Base-by-base conservation (phyloP, 23 red algal species). In the Gracilaria domingensis region DNA sequence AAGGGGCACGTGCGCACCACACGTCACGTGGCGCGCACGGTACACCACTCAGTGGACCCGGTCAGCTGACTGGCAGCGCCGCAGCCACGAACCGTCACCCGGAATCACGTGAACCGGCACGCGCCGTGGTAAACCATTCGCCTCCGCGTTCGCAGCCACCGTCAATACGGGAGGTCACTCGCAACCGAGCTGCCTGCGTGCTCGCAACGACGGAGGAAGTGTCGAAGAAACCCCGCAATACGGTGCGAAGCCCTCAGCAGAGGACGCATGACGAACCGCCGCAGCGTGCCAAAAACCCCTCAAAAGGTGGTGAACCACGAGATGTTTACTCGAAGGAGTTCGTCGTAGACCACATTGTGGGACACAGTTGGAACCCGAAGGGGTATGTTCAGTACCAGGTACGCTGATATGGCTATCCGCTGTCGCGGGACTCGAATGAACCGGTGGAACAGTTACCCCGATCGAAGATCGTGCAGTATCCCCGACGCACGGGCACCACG, bases 331-430 rank as follows among this genome's bases (percentile, higher is more conserved):
- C 23, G 59, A 62, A 62, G 24, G 59, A 62, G 1, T 62, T 62
- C 59, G 59, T 62, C 24, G 24, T 62, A 0, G 59, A 62, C 59
- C 59, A 29, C 59, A 62, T 62, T 9, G 59, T 62, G 59, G 59
- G 59, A 12, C 21, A 62, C 18, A 29, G 24, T 11, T 62, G 18
- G 4, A 23, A 62, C 26, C 59, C 59, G 24, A 30, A 62, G 32
- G 39, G 80, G 25, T 38, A 55, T 7, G 7, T 5, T 8, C 58
- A 64, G 18, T 84, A 84, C 18, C 26, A 29, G 18, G 33, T 62
- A 35, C 57, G 80, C n/a, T 84, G 55, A 0, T 84, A 36, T 20
- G 80, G 57, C 4, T 84, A 67, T 0, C 8, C 50, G 18, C 80
- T 58, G 6, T 33, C 53, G 2, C 14, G 14, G 9, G 80, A 84